Evolutionary conservation across 2,329 filamentous ascomycete genomes (phyloP).

Genomic region (Stemphylium lycopersici): DNA sequence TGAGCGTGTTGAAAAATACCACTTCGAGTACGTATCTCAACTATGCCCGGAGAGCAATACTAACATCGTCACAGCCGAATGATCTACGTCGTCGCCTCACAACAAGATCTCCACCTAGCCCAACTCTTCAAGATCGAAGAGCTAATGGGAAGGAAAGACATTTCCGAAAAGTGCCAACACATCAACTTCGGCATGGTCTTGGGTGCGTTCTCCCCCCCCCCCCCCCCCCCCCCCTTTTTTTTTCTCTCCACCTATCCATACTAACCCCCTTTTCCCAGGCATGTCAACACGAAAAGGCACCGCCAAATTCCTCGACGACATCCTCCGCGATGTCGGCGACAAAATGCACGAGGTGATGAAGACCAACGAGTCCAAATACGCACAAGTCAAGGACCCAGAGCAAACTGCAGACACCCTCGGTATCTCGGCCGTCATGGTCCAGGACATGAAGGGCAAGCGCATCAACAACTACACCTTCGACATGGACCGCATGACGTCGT

Average conservation of each 20-base stretch:
- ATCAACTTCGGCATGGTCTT: conserved; percentile 72
- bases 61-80: conserved; percentile 54
- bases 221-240: too few relatives aligned
- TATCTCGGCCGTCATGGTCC: conserved; percentile 95
- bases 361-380: conserved; percentile 88
- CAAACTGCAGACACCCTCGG: conserved; percentile 85
- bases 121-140: conserved; percentile 71
- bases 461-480: conserved; percentile 75
- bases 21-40: conserved; percentile 57
- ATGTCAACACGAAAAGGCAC: conserved; percentile 69
- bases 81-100: conserved; percentile 70
- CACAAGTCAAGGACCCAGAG: conserved; percentile 83
- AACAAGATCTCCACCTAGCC: conserved; percentile 69
- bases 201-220: too few relatives aligned
- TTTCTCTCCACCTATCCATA: too few relatives aligned
- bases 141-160: conserved; percentile 65
- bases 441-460: conserved; percentile 95
- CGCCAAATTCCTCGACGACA: conserved; percentile 60
- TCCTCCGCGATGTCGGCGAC: conserved; percentile 70
- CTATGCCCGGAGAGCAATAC: background rate
- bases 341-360: conserved; percentile 99
- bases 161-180: conserved; percentile 65
- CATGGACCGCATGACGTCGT: conserved; percentile 80
- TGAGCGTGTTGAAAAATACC: conserved; percentile 66
- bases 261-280: conserved; percentile 7